phyloP scores from a whole-genome alignment of 805 yeast species.

The Suhomyces xylopsoci region DNA sequence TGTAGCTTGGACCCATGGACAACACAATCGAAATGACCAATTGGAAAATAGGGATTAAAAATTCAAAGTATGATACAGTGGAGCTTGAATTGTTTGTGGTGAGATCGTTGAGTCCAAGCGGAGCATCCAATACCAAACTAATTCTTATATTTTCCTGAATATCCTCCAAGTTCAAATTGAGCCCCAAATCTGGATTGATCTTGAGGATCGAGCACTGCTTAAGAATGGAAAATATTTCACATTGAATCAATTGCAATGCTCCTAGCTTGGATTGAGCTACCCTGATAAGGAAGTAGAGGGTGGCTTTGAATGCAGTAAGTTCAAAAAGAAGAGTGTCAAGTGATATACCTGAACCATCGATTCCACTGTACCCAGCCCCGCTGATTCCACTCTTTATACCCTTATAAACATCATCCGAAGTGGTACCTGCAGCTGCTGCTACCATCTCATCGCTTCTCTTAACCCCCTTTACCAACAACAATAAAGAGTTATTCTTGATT shows the following conservation, averaged over 20 bases:
- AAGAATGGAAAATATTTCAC: slow-evolving; percentile 65
- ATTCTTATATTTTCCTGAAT: slow-evolving; percentile 34
- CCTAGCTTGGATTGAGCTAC: slow-evolving; percentile 77
- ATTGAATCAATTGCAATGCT: slow-evolving; percentile 70
- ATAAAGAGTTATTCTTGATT: slow-evolving; percentile 61
- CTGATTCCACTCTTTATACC: not conserved
- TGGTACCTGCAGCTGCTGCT: slow-evolving; percentile 23
- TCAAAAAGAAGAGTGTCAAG: slow-evolving; percentile 64
- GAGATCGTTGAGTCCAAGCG: slow-evolving; percentile 33
- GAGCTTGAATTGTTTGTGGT: slow-evolving; percentile 6
- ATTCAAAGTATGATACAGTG: slow-evolving; percentile 57
- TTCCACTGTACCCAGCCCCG: not conserved
- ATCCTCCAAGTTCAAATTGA: slow-evolving; percentile 46
- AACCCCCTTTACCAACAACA: slow-evolving; percentile 62
- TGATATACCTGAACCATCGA: slow-evolving; percentile 28
- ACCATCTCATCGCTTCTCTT: slow-evolving; percentile 67
- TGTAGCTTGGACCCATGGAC: slow-evolving; percentile 76
- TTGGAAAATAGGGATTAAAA: slow-evolving; percentile 72
- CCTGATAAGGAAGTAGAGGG: slow-evolving; percentile 64
- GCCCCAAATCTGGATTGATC: slow-evolving; percentile 79
- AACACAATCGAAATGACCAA: slow-evolving; percentile 62
- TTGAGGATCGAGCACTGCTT: slow-evolving; percentile 53
- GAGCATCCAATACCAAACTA: slow-evolving; percentile 51
- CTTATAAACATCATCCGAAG: slow-evolving; percentile 10
- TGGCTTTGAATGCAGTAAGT: slow-evolving; percentile 70